phyloP scores from a whole-genome alignment of 2,329 filamentous ascomycete genomes.

The Colletotrichum eremochloae region DNA sequence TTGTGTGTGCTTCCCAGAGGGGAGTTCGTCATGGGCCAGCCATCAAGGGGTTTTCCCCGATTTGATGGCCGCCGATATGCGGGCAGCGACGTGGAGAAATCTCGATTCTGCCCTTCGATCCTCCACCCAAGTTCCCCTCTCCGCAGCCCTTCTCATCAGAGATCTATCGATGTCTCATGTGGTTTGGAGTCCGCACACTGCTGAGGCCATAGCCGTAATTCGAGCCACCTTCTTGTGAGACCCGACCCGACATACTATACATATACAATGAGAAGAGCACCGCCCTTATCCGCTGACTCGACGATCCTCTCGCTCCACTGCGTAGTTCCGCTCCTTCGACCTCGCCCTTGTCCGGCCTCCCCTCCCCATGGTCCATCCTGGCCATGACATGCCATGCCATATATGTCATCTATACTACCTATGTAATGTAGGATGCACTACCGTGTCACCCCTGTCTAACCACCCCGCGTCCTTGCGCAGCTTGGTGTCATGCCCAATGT shows the following conservation, averaged over 20 bases:
- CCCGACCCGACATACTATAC: neutral
- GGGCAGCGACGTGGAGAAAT: neutral
- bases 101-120: neutral
- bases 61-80: neutral
- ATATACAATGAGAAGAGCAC: neutral
- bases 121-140: neutral
- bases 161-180: too few species aligned
- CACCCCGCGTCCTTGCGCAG: conserved; percentile 16
- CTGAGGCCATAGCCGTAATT: neutral
- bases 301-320: neutral
- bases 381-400: conserved; percentile 4
- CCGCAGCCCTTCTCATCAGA: neutral
- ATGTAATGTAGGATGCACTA: too few species aligned
- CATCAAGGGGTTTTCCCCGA: neutral
- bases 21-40: neutral
- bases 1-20: neutral
- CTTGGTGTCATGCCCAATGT: conserved; percentile 18
- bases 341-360: neutral
- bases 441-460: conserved; percentile 10
- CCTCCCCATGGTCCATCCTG: neutral
- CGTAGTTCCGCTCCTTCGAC: neutral
- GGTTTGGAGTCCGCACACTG: neutral
- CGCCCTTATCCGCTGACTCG: neutral
- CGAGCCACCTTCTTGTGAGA: neutral
- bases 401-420: conserved; percentile 2